phyloP scores from a whole-genome alignment of 2,329 filamentous ascomycete species.

The Fusarium albosuccineum region DNA sequence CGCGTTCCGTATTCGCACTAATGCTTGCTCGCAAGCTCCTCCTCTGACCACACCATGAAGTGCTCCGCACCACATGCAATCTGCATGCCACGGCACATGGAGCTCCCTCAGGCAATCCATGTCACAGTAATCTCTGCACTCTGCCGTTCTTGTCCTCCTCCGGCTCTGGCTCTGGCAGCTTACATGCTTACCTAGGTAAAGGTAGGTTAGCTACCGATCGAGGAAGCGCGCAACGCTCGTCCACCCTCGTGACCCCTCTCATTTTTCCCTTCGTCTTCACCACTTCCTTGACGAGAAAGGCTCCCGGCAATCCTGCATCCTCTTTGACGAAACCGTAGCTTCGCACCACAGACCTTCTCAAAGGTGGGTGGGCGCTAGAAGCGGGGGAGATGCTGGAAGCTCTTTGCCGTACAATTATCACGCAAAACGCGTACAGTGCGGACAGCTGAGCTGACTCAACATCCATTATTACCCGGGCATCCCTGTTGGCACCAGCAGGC shows the following conservation, averaged over 20 bases:
- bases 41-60: slow-evolving; percentile 20
- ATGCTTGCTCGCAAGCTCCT: slow-evolving; percentile 17
- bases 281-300: neutral
- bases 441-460: slow-evolving; percentile 2
- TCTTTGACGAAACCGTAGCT: slow-evolving; percentile 27
- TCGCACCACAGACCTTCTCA: slow-evolving; percentile 23
- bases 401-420: neutral
- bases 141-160: slow-evolving; percentile 7
- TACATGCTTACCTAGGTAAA: neutral
- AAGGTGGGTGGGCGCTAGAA: slow-evolving; percentile 19
- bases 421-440: slow-evolving; percentile 37
- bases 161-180: slow-evolving; percentile 3
- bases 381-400: slow-evolving; percentile 31
- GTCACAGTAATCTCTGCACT: slow-evolving; percentile 14
- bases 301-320: slow-evolving; percentile 4
- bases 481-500: slow-evolving; percentile 22
- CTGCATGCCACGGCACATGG: slow-evolving; percentile 25
- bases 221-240: slow-evolving; percentile 1
- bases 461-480: slow-evolving; percentile 12
- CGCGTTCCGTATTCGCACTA: slow-evolving; percentile 40
- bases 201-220: neutral
- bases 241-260: slow-evolving; percentile 3
- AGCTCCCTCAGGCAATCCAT: slow-evolving; percentile 5
- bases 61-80: slow-evolving; percentile 22
- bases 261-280: neutral